Conservation (phyloP, 1,139 yeast species). For the Spathaspora sp. region DNA sequence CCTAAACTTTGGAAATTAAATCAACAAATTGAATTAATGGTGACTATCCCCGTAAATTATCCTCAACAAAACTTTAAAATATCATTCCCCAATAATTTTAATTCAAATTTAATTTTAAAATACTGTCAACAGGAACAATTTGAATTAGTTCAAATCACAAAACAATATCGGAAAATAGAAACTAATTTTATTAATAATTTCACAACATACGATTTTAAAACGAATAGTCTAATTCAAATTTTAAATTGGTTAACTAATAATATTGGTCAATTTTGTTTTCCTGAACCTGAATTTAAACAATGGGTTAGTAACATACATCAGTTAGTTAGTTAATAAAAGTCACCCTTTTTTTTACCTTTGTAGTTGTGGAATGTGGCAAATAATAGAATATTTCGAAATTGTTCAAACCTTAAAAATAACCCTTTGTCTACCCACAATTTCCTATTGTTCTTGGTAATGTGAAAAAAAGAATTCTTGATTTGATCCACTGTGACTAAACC, state of each 20-base stretch:
- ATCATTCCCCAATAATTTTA: slow-evolving; percentile 24
- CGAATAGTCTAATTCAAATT: slow-evolving; percentile 20
- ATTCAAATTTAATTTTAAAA: slow-evolving; percentile 22
- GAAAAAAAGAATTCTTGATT: background rate
- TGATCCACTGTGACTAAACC: background rate
- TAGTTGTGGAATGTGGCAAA: too few relatives aligned
- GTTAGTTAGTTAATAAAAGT: background rate
- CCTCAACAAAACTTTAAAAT: slow-evolving; percentile 19
- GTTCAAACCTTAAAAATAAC: too few relatives aligned
- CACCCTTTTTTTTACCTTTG: background rate
- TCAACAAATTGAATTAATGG: slow-evolving; percentile 19
- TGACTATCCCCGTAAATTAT: slow-evolving; percentile 24
- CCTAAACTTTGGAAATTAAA: slow-evolving; percentile 23
- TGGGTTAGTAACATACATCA: slow-evolving; percentile 2
- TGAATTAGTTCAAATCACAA: slow-evolving; percentile 16
- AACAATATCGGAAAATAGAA: slow-evolving; percentile 22
- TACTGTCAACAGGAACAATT: slow-evolving; percentile 16
- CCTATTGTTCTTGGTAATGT: background rate
- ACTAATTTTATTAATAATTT: slow-evolving; percentile 24
- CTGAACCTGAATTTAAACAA: slow-evolving; percentile 13
- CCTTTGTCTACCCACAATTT: background rate
- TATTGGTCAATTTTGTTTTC: slow-evolving; percentile 23
- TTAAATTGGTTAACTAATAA: slow-evolving; percentile 33
- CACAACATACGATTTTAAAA: slow-evolving; percentile 15
- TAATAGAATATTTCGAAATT: too few relatives aligned